phyloP scores from a whole-genome alignment of 441 rosid genomes.

The Corymbia calophylla region DNA sequence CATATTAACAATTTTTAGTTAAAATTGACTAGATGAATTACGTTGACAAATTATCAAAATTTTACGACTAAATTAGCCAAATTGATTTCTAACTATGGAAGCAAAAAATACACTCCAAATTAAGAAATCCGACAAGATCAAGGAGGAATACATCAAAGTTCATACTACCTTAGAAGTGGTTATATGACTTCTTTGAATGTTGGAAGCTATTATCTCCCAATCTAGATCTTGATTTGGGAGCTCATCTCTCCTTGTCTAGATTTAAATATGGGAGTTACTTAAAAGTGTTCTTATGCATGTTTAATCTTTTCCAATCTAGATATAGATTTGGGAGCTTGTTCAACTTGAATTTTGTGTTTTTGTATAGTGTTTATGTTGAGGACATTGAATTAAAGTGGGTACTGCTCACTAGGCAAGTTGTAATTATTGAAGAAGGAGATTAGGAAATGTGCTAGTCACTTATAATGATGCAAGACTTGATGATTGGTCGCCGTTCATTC shows the following conservation, averaged over 20 bases:
- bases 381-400: not conserved
- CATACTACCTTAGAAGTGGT: not conserved
- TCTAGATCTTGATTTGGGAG: fast-evolving
- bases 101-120: not conserved
- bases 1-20: not conserved
- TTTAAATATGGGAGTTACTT: not conserved
- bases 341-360: not conserved
- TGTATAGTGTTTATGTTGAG: not conserved
- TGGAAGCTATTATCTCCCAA: not conserved
- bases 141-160: not conserved
- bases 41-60: not conserved
- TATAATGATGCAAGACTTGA: too few species aligned
- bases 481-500: fast-evolving
- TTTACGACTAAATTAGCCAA: not conserved
- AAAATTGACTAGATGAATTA: too few species aligned
- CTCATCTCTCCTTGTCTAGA: too few species aligned
- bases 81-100: too few species aligned
- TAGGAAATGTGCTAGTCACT: not conserved
- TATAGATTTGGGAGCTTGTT: not conserved
- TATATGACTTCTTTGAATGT: not conserved
- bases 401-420: not conserved
- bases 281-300: fast-evolving
- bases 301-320: not conserved
- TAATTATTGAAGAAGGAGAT: not conserved
- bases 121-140: not conserved